Base-by-base conservation (phyloP, 176 grass and related monocot genomes). In the Puccinellia tenuiflora region DNA sequence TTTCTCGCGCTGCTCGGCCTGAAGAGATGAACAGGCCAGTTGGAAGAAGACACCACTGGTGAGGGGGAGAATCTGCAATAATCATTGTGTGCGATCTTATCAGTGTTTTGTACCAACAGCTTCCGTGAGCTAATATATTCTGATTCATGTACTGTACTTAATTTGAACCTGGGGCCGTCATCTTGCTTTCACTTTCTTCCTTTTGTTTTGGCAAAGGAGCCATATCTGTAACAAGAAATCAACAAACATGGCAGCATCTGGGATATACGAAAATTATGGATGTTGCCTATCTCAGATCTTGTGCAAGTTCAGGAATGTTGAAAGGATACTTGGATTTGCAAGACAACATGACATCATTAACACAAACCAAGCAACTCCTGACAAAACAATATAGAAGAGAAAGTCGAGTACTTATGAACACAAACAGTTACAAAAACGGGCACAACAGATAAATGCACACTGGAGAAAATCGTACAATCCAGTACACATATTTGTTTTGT, bases 1-100 rank as follows among this genome's bases (percentile, higher is more conserved):
- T 38, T 98, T 22, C 85, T 98, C 21, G 81, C 61, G 0, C 20
- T 92, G 16, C 68, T 97, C 30, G 95, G 92, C 38, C 59, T 94
- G 5, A 94, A 73, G 62, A 64, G 82, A 70, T 87, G 61, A 78
- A 33, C 30, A 17, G 26, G 28, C 14, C 18, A 33, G 61, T 13
- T 0, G 25, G 73, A 85, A 47, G n/a, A 55, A 68, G 72, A 31
- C 42, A 16, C 31, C 40, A 15, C 20, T 0, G 3, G n/a, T 22
- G 25, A 88, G 54, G 12, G 3, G 38, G 5, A 42, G n/a, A 42
- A 42, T 26, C 14, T 78, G 55, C 37, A 8, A 17, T 20, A 20
- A 42, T 39, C 9, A 56, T 45, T 62, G 55, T 1, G 25, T 56
- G 50, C 18, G 10, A 65, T 18, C 56, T 0, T 62, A 29, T 56